Evolutionary conservation across 495 filamentous ascomycete species (phyloP).

Genomic region (Apiosordaria backusii): DNA sequence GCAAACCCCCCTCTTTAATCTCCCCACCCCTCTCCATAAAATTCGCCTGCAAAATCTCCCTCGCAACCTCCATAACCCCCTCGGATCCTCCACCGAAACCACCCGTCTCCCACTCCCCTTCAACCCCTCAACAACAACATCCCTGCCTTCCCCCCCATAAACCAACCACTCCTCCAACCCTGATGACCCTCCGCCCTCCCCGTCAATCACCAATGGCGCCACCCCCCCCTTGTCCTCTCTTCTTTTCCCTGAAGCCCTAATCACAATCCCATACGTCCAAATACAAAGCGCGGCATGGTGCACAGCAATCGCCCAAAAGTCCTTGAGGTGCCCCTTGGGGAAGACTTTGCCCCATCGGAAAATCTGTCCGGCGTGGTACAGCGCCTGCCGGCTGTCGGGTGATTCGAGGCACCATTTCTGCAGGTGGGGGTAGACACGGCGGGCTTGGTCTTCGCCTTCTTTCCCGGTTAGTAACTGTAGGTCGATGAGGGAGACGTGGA

Average conservation of each 20-base stretch:
- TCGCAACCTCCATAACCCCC: slow-evolving; percentile 46
- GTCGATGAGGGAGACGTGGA: slow-evolving; percentile 60
- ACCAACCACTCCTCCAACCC: slow-evolving; percentile 48
- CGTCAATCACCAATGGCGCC: slow-evolving; percentile 47
- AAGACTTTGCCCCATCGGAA: slow-evolving; percentile 52
- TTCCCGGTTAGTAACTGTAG: slow-evolving; percentile 63
- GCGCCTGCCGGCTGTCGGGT: slow-evolving; percentile 49
- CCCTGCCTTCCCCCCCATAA: slow-evolving; percentile 37
- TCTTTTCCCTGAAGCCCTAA: slow-evolving; percentile 24
- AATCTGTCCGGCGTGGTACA: slow-evolving; percentile 63
- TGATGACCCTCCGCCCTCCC: slow-evolving; percentile 27
- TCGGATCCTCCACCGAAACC: slow-evolving; percentile 39
- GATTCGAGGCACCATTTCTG: slow-evolving; percentile 50
- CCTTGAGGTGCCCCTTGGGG: slow-evolving; percentile 45
- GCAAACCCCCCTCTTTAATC: slow-evolving; percentile 49
- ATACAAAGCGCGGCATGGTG: slow-evolving; percentile 58
- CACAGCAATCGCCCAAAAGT: slow-evolving; percentile 57
- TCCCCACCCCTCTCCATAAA: slow-evolving; percentile 54
- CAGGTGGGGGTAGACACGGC: slow-evolving; percentile 49
- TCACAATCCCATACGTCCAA: slow-evolving; percentile 58
- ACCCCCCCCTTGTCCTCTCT: slow-evolving; percentile 21
- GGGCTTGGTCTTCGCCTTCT: slow-evolving; percentile 59
- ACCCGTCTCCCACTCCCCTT: slow-evolving; percentile 10
- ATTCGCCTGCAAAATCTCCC: slow-evolving; percentile 47
- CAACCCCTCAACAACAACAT: background rate